phyloP scores from a whole-genome alignment of 495 filamentous ascomycete species.

The Xylaria acuta region DNA sequence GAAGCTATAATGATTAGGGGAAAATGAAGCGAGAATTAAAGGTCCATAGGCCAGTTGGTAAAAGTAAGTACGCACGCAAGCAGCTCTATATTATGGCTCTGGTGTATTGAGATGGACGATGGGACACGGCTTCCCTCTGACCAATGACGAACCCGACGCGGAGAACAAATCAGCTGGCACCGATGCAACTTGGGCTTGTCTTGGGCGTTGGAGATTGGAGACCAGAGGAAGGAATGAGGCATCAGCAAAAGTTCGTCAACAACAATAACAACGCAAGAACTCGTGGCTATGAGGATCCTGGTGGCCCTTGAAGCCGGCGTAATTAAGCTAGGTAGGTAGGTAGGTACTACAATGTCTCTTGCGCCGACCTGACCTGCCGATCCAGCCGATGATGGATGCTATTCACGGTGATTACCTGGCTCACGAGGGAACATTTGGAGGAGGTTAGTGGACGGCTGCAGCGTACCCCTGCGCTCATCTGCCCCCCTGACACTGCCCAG shows the following conservation, averaged over 20 bases:
- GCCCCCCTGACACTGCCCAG: not conserved
- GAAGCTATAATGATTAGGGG: not conserved
- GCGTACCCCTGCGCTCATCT: slow-evolving; percentile 7
- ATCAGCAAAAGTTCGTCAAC: not conserved
- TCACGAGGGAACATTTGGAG: slow-evolving; percentile 22
- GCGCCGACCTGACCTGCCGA: slow-evolving; percentile 16
- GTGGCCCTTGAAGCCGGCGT: not conserved
- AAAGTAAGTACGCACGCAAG: not conserved
- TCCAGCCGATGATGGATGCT: slow-evolving; percentile 23
- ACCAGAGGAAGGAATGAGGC: slow-evolving; percentile 5
- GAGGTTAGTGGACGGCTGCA: slow-evolving; percentile 14
- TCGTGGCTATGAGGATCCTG: not conserved
- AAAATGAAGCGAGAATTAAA: slow-evolving; percentile 1
- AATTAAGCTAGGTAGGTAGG: not conserved
- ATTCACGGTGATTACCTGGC: slow-evolving; percentile 17
- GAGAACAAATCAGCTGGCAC: slow-evolving; percentile 19
- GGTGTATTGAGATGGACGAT: not conserved
- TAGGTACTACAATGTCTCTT: not conserved
- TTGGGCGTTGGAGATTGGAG: not conserved
- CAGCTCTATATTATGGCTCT: not conserved
- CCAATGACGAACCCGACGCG: slow-evolving; percentile 8
- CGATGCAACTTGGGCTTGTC: slow-evolving; percentile 7
- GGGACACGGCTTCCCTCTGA: not conserved
- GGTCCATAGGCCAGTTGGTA: not conserved
- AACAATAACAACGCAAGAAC: slow-evolving; percentile 5